These are phyloP conservation scores for Hypoxylon sp. DNA, from an alignment of 2,329 filamentous ascomycete genomes.

Conservation along the genomic window DNA sequence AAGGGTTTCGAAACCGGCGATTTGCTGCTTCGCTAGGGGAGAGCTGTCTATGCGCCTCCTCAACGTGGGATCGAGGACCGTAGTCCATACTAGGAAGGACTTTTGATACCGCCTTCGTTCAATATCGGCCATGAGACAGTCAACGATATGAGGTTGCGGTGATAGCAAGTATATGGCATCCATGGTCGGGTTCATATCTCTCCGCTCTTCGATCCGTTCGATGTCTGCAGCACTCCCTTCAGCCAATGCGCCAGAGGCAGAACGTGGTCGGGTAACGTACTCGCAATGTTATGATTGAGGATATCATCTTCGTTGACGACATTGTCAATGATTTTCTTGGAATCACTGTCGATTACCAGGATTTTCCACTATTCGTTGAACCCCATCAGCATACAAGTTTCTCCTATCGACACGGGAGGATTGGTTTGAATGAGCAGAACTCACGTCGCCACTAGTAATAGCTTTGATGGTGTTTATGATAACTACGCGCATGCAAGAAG, in stretches of 20 bases:
- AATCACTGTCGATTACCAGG: slow-evolving; percentile 85
- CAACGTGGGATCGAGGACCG: slow-evolving; percentile 76
- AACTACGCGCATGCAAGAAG: slow-evolving; percentile 60
- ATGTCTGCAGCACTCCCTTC: slow-evolving; percentile 73
- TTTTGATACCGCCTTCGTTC: slow-evolving; percentile 84
- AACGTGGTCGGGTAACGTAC: slow-evolving; percentile 64
- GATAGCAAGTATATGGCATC: slow-evolving; percentile 95
- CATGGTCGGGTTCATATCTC: slow-evolving; percentile 87
- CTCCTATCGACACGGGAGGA: neutral
- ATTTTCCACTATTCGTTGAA: slow-evolving; percentile 85
- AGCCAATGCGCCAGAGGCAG: slow-evolving; percentile 44
- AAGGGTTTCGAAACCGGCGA: slow-evolving; percentile 84
- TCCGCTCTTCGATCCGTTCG: slow-evolving; percentile 89
- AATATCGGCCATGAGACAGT: slow-evolving; percentile 93
- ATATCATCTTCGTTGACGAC: slow-evolving; percentile 96
- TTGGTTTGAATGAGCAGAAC: slow-evolving; percentile 45
- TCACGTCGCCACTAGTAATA: slow-evolving; percentile 85
- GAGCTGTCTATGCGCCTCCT: slow-evolving; percentile 81
- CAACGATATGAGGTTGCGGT: slow-evolving; percentile 87
- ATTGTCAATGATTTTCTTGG: slow-evolving; percentile 89
- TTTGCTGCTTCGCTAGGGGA: slow-evolving; percentile 75
- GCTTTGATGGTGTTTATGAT: slow-evolving; percentile 80
- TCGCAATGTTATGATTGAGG: slow-evolving; percentile 94
- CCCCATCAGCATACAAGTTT: slow-evolving; percentile 32
- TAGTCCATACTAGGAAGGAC: slow-evolving; percentile 87